phyloP scores from a whole-genome alignment of 2,329 filamentous ascomycete species.

The Aspergillus intermedius region DNA sequence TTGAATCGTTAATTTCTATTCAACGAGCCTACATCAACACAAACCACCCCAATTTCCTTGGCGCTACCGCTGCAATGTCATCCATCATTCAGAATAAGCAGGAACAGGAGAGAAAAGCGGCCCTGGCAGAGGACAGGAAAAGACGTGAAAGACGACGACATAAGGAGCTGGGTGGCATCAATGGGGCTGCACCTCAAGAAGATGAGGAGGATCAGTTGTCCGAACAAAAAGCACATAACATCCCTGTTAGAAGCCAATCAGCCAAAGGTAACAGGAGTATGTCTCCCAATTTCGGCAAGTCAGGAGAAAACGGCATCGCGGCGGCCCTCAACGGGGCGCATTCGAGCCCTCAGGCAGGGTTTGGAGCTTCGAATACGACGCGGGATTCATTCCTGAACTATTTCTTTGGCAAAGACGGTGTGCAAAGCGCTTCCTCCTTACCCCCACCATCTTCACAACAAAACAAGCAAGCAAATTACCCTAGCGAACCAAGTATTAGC shows the following conservation, averaged over 20 bases:
- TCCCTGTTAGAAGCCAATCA: constrained; percentile 57
- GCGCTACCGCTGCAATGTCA: constrained; percentile 93
- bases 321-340: constrained; percentile 62
- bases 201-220: constrained; percentile 60
- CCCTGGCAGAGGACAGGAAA: constrained; percentile 75
- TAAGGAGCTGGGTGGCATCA: constrained; percentile 73
- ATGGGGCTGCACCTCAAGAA: constrained; percentile 63
- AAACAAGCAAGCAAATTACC: constrained; percentile 68
- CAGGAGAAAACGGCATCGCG: constrained; percentile 59
- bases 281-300: constrained; percentile 66
- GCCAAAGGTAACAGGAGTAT: constrained; percentile 65
- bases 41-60: constrained; percentile 97
- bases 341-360: constrained; percentile 55
- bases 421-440: constrained; percentile 40
- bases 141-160: constrained; percentile 74
- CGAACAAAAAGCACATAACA: constrained; percentile 44
- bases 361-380: constrained; percentile 57
- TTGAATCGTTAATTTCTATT: constrained; percentile 94
- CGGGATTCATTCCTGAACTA: constrained; percentile 95
- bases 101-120: constrained; percentile 78
- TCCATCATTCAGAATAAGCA: constrained; percentile 93
- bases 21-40: constrained; percentile 99
- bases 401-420: constrained; percentile 90
- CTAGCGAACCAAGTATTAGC: constrained; percentile 71
- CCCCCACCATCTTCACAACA: constrained; percentile 34